These are phyloP conservation scores for Triticum turgidum DNA, from an alignment of 176 grass and related monocot species.

Conservation along the genomic window DNA sequence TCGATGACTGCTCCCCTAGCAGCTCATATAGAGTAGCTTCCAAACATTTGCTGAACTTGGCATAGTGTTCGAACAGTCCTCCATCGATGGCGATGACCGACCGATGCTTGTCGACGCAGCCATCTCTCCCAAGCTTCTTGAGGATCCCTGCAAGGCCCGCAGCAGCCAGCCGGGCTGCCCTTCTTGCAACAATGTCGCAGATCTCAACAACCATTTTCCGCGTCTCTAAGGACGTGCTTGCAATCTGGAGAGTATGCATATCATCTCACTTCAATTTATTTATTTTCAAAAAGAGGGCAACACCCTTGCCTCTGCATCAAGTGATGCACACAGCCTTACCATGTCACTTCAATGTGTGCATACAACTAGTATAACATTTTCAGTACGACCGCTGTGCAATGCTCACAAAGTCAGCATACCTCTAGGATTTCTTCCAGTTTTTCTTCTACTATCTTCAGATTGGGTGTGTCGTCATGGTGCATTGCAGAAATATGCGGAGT, in stretches of 20 bases:
- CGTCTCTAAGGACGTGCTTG: conserved; percentile 43
- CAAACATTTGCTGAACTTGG: conserved; percentile 63
- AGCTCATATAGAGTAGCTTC: conserved; percentile 57
- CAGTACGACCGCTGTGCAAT: background rate
- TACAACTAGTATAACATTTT: background rate
- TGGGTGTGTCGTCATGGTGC: conserved; percentile 62
- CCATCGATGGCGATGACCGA: conserved; percentile 75
- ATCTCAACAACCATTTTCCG: conserved; percentile 61
- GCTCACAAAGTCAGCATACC: conserved; percentile 16
- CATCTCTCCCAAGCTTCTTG: conserved; percentile 68
- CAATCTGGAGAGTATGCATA: conserved; percentile 38
- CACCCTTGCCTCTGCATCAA: too few species aligned
- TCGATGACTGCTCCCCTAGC: conserved; percentile 47
- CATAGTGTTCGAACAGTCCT: conserved; percentile 59
- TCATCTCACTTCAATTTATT: background rate
- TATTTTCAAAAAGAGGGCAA: too few species aligned
- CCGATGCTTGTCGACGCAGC: conserved; percentile 23
- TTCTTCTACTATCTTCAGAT: conserved; percentile 56
- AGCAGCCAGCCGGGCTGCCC: conserved; percentile 67
- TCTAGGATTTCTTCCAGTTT: conserved; percentile 55
- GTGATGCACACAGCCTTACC: too few species aligned
- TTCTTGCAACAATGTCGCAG: conserved; percentile 59
- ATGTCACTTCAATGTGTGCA: background rate
- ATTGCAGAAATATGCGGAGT: conserved; percentile 69
- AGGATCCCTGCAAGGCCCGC: conserved; percentile 81